Conservation (phyloP, 345 rosid species). For the Arabis alpina region DNA sequence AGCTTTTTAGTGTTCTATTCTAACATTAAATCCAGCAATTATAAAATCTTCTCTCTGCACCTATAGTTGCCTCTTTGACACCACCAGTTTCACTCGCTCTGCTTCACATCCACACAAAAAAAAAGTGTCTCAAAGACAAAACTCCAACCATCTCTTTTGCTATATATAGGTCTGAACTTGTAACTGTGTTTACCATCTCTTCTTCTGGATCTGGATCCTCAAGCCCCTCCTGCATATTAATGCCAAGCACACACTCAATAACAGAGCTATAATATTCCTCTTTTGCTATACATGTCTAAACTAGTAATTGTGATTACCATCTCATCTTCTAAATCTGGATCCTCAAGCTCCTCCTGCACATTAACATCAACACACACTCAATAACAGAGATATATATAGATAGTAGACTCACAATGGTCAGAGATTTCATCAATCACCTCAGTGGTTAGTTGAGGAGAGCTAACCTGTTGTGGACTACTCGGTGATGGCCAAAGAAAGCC, state of each 20-base stretch:
- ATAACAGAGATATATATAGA: neutral
- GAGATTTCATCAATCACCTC: neutral
- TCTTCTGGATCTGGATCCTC: neutral
- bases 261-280: neutral
- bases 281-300: slow-evolving; percentile 4
- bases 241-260: neutral
- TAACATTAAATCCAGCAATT: neutral
- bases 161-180: neutral
- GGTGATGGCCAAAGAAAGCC: neutral
- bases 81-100: slow-evolving; percentile 23
- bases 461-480: neutral
- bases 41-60: neutral
- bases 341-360: slow-evolving; percentile 3
- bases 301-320: neutral
- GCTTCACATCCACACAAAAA: neutral
- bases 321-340: neutral
- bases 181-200: slow-evolving; percentile 3
- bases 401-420: neutral
- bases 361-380: neutral
- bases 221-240: neutral
- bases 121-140: slow-evolving; percentile 11
- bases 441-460: neutral
- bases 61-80: neutral
- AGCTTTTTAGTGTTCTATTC: too few species aligned
- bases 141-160: neutral